Conservation (phyloP, 257 asterid genomes). For the Verbena officinalis region DNA sequence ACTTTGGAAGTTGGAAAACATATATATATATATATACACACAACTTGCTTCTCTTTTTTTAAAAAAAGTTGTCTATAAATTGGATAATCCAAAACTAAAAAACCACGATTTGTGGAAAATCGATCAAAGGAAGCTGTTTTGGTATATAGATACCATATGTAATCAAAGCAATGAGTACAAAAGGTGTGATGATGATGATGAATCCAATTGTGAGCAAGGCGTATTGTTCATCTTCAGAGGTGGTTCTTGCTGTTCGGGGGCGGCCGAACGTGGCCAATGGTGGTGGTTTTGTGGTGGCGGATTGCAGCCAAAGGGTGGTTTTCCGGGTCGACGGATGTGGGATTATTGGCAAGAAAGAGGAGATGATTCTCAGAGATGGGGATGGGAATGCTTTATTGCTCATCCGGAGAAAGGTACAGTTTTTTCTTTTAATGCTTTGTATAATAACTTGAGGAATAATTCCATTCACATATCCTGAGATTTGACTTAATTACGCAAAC, state of each 20-base stretch:
- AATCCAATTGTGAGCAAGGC: slow-evolving; percentile 75
- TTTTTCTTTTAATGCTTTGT: too few species aligned
- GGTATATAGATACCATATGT: background rate
- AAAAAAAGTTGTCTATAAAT: slow-evolving; percentile 30
- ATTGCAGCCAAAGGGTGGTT: slow-evolving; percentile 43
- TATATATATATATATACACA: background rate
- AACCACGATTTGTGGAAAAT: slow-evolving; percentile 6
- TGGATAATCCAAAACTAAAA: background rate
- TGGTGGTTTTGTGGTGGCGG: slow-evolving; percentile 79
- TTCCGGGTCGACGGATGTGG: slow-evolving; percentile 88
- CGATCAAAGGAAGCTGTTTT: background rate
- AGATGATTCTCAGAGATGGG: slow-evolving; percentile 59
- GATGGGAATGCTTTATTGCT: slow-evolving; percentile 66
- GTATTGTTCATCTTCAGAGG: slow-evolving; percentile 63
- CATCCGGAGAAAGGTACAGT: slow-evolving; percentile 64
- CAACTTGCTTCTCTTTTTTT: background rate
- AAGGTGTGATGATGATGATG: slow-evolving; percentile 23
- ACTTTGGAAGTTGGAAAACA: background rate
- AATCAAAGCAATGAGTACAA: slow-evolving; percentile 39
- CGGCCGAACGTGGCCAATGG: slow-evolving; percentile 83
- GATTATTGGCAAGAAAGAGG: slow-evolving; percentile 63
- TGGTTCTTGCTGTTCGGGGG: slow-evolving; percentile 61
- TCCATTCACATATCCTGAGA: too few species aligned
- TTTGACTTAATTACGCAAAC: too few species aligned
- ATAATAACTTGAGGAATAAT: too few species aligned